Conservation (phyloP, 2,329 filamentous ascomycete genomes). For the Phialocephala sp. region DNA sequence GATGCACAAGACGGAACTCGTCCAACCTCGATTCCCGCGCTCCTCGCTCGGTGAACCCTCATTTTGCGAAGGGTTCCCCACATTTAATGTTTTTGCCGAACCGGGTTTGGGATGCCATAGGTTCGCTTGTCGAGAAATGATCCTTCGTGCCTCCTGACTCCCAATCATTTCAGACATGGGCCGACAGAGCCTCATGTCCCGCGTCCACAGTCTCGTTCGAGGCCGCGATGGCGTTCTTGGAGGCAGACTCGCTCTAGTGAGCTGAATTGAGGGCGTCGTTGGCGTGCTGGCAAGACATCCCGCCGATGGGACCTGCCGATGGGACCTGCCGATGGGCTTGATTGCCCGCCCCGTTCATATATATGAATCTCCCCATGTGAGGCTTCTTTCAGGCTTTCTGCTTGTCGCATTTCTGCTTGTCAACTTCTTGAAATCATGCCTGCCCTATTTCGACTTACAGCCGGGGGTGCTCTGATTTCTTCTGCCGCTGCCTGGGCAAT, state of each 20-base stretch:
- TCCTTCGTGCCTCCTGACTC: neutral
- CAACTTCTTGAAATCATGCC: conserved; percentile 16
- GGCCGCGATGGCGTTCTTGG: conserved; percentile 16
- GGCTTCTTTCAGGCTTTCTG: conserved; percentile 1
- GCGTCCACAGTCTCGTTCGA: conserved; percentile 1
- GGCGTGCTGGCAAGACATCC: conserved; percentile 8
- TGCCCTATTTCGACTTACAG: conserved; percentile 22
- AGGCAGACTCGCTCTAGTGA: conserved; percentile 11
- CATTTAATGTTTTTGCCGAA: neutral
- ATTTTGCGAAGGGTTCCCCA: neutral
- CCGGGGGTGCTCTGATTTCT: conserved; percentile 23
- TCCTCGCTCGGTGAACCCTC: neutral
- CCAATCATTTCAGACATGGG: neutral
- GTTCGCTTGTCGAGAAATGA: neutral
- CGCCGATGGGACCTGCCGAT: neutral
- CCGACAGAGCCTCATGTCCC: conserved; percentile 21
- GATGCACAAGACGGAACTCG: neutral
- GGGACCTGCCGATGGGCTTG: neutral
- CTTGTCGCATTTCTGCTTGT: neutral
- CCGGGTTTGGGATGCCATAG: neutral
- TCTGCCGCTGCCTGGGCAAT: conserved; percentile 18
- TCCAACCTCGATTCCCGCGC: neutral
- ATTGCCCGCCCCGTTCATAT: conserved; percentile 13
- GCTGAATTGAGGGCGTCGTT: conserved; percentile 7
- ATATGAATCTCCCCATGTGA: conserved; percentile 16